Conservation (phyloP, 345 rosid genomes). For the Citrus sp. region DNA sequence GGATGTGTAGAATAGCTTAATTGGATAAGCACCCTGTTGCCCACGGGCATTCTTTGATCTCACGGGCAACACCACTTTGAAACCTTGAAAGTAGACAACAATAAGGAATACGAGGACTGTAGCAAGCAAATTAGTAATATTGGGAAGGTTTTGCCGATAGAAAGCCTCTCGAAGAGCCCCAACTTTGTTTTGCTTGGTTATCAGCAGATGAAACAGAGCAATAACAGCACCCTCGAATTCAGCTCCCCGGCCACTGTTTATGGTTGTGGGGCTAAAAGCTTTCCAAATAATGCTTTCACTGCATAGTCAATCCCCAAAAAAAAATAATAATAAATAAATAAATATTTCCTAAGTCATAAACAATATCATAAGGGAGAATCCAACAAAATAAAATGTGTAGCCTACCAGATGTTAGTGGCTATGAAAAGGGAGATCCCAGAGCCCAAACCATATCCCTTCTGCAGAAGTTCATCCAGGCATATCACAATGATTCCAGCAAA, state of each 20-base stretch:
- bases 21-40: constrained; percentile 76
- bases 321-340: not conserved
- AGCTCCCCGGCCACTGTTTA: constrained; percentile 71
- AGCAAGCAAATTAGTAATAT: constrained; percentile 74
- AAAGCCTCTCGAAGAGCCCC: constrained; percentile 71
- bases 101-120: constrained; percentile 58
- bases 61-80: constrained; percentile 67
- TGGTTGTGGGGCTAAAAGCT: constrained; percentile 73
- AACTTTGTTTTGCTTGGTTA: constrained; percentile 56
- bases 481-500: constrained; percentile 62
- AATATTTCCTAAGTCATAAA: not conserved
- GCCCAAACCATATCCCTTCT: constrained; percentile 63
- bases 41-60: constrained; percentile 78
- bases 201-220: constrained; percentile 62
- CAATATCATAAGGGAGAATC: not conserved
- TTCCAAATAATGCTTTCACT: constrained; percentile 77
- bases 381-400: not conserved
- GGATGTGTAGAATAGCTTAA: constrained; percentile 73
- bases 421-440: constrained; percentile 72
- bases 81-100: constrained; percentile 74
- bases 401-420: constrained; percentile 70
- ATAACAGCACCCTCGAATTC: constrained; percentile 82
- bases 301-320: constrained; percentile 15
- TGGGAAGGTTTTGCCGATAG: constrained; percentile 70
- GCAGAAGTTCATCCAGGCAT: constrained; percentile 66